Evolutionary conservation across 148 eudicot genomes (phyloP).

Genomic region (Rhododendron williamsianum): DNA sequence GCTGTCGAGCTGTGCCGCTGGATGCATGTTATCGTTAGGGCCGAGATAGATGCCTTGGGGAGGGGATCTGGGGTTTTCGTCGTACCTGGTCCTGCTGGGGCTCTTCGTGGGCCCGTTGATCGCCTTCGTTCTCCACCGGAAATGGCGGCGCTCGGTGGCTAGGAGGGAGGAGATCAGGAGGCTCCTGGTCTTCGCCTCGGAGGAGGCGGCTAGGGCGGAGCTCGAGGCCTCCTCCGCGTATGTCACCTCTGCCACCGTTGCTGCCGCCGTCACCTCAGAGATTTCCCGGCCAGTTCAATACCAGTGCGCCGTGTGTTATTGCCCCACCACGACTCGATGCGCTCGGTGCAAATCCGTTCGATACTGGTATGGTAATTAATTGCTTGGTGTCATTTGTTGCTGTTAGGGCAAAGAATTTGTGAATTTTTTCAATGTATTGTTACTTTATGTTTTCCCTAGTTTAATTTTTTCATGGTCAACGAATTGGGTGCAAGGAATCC

Average conservation of each 20-base stretch:
- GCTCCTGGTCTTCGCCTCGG: slow-evolving; percentile 51
- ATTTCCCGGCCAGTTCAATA: slow-evolving; percentile 22
- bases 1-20: slow-evolving; percentile 14
- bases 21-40: slow-evolving; percentile 17
- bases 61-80: slow-evolving; percentile 65
- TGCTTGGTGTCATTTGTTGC: not conserved
- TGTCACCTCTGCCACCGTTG: not conserved
- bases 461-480: not conserved
- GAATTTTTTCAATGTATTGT: not conserved
- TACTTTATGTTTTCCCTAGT: not conserved
- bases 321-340: slow-evolving; percentile 56
- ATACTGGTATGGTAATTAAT: slow-evolving; percentile 53
- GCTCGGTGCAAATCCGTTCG: slow-evolving; percentile 63
- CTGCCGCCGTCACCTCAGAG: not conserved
- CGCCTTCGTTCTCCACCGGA: slow-evolving; percentile 45
- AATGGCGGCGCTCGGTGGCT: slow-evolving; percentile 57
- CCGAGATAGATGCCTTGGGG: slow-evolving; percentile 49
- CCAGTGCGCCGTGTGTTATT: slow-evolving; percentile 54
- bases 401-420: not conserved
- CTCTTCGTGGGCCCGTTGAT: slow-evolving; percentile 28
- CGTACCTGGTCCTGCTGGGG: slow-evolving; percentile 28
- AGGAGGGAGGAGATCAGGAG: slow-evolving; percentile 65
- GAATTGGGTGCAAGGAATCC: not conserved
- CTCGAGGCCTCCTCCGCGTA: slow-evolving; percentile 29
- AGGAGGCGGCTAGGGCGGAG: slow-evolving; percentile 71